These are phyloP conservation scores for Colletotrichum chrysophilum DNA, from an alignment of 2,329 filamentous ascomycete genomes.

Conservation along the genomic window DNA sequence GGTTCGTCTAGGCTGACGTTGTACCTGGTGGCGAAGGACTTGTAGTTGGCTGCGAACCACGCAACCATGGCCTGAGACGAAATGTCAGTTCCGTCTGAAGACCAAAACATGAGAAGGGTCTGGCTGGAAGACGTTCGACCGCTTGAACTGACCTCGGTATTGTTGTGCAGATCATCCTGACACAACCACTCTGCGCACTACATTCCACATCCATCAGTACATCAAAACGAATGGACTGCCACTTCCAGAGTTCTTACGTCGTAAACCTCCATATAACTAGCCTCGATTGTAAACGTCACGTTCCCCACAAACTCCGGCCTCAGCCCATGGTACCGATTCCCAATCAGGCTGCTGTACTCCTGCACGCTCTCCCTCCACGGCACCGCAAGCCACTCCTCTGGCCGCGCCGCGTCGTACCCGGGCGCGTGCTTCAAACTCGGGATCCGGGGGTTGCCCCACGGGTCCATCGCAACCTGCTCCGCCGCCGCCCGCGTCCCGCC, in stretches of 20 bases:
- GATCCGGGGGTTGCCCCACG: neutral
- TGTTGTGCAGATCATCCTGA: neutral
- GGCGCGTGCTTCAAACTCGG: neutral
- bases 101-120: neutral
- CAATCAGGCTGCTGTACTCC: neutral
- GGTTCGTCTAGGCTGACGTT: neutral
- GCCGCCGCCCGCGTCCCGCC: neutral
- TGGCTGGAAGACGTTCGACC: neutral
- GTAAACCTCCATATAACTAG: neutral
- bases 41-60: neutral
- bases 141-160: neutral
- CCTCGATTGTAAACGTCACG: neutral
- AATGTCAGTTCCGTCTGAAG: neutral
- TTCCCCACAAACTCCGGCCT: neutral
- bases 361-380: neutral
- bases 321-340: neutral
- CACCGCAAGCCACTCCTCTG: neutral
- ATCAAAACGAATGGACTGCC: fast-evolving
- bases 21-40: neutral
- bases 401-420: neutral
- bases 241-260: neutral
- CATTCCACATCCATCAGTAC: neutral
- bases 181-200: neutral
- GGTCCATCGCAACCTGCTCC: neutral
- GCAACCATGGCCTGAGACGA: neutral